Conservation (phyloP, 2,329 filamentous ascomycete species). For the Geosmithia flava region DNA sequence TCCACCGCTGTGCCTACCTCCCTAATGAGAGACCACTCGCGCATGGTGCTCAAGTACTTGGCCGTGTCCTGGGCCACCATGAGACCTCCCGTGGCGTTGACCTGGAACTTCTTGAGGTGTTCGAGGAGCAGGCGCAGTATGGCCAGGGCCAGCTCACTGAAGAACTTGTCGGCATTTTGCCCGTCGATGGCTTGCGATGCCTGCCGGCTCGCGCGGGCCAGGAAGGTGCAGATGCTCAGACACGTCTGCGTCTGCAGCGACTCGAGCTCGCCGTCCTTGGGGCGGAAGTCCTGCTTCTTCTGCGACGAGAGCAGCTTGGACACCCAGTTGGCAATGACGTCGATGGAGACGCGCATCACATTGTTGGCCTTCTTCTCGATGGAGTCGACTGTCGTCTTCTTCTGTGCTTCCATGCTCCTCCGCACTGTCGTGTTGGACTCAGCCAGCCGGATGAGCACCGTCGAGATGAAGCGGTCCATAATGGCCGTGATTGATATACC, state of each 20-base stretch:
- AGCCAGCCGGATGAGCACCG: slow-evolving; percentile 81
- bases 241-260: slow-evolving; percentile 81
- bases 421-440: slow-evolving; percentile 83
- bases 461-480: slow-evolving; percentile 84
- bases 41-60: slow-evolving; percentile 77
- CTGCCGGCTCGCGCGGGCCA: slow-evolving; percentile 52
- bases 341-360: slow-evolving; percentile 43
- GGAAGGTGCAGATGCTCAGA: slow-evolving; percentile 66
- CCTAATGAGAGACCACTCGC: slow-evolving; percentile 65
- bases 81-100: slow-evolving; percentile 84
- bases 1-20: slow-evolving; percentile 63
- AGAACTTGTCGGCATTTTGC: slow-evolving; percentile 70
- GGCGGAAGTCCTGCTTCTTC: slow-evolving; percentile 81
- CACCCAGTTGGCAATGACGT: slow-evolving; percentile 66
- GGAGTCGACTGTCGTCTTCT: slow-evolving; percentile 56
- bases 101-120: slow-evolving; percentile 88
- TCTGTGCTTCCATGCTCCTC: slow-evolving; percentile 77
- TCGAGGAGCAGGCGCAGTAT: slow-evolving; percentile 72
- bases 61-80: slow-evolving; percentile 96
- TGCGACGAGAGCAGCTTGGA: slow-evolving; percentile 60
- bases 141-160: slow-evolving; percentile 70
- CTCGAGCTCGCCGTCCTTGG: slow-evolving; percentile 70
- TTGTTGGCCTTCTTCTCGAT: slow-evolving; percentile 74
- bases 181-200: slow-evolving; percentile 64
- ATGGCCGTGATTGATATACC: slow-evolving; percentile 84